These are phyloP conservation scores for Coniochaeta prunicola DNA, from an alignment of 2,329 filamentous ascomycete species.

Conservation along the genomic window DNA sequence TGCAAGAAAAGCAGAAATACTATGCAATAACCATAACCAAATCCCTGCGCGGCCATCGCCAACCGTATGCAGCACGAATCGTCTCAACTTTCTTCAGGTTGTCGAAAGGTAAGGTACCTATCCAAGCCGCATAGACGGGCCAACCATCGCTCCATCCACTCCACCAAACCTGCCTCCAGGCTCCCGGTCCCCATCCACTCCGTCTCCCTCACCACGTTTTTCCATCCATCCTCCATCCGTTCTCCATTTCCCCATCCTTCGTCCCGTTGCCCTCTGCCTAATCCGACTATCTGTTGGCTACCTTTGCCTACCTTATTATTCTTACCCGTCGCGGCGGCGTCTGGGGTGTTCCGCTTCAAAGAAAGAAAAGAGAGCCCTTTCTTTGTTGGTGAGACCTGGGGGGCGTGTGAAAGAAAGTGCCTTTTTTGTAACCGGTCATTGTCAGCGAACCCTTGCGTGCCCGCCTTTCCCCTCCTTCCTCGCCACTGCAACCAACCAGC, in stretches of 20 bases:
- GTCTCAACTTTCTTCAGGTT: not conserved
- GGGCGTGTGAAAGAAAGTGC: not conserved
- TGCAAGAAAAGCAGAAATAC: not conserved
- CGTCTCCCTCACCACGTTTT: not conserved
- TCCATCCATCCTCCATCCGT: not conserved
- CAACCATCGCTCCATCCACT: not conserved
- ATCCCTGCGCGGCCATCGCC: not conserved
- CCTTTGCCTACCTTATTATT: not conserved
- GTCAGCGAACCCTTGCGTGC: not conserved
- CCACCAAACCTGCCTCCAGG: not conserved
- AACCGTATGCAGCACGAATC: not conserved
- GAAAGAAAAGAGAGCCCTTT: not conserved
- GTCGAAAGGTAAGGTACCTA: too few relatives aligned
- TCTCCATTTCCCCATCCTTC: not conserved
- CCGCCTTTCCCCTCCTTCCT: not conserved
- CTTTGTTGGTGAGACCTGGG: not conserved
- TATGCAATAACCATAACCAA: not conserved
- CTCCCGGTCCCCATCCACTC: not conserved
- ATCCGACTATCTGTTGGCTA: not conserved
- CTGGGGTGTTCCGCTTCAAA: not conserved
- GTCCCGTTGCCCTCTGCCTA: not conserved
- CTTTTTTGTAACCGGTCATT: not conserved
- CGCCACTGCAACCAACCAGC: not conserved
- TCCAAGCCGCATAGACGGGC: not conserved
- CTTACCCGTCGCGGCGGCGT: not conserved